Conservation (phyloP, 805 yeast genomes). For the Ogataea naganishii region DNA sequence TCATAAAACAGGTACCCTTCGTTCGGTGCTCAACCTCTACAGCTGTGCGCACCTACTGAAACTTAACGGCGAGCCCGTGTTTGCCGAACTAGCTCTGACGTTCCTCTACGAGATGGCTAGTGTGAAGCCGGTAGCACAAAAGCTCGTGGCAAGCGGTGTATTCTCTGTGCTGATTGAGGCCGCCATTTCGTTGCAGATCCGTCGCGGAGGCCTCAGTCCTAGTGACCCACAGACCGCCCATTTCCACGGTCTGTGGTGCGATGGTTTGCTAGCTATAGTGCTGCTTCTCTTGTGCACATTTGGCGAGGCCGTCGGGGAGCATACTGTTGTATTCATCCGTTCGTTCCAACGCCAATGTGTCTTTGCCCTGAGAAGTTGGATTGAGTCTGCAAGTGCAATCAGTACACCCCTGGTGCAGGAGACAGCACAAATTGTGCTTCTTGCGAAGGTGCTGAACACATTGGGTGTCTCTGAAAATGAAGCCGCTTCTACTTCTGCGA, state of each 20-base stretch:
- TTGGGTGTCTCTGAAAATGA: conserved; percentile 41
- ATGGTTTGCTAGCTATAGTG: conserved; percentile 66
- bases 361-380: conserved; percentile 60
- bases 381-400: conserved; percentile 37
- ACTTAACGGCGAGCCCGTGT: conserved; percentile 53
- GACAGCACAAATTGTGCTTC: conserved; percentile 56
- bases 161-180: conserved; percentile 65
- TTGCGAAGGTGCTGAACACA: conserved; percentile 48
- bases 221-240: conserved; percentile 34
- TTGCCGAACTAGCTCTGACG: conserved; percentile 64
- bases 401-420: conserved; percentile 46
- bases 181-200: conserved; percentile 58
- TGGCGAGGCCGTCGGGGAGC: conserved; percentile 57
- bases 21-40: conserved; percentile 54
- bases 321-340: conserved; percentile 51
- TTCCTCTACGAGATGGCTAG: conserved; percentile 63
- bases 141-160: conserved; percentile 54
- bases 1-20: conserved; percentile 50
- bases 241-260: conserved; percentile 76
- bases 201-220: conserved; percentile 53
- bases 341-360: conserved; percentile 61
- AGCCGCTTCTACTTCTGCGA: conserved; percentile 8
- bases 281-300: conserved; percentile 51
- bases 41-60: conserved; percentile 57
- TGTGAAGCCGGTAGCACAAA: conserved; percentile 56